phyloP scores from a whole-genome alignment of 164 flowering plant genomes.

The Hamamelis virginiana region DNA sequence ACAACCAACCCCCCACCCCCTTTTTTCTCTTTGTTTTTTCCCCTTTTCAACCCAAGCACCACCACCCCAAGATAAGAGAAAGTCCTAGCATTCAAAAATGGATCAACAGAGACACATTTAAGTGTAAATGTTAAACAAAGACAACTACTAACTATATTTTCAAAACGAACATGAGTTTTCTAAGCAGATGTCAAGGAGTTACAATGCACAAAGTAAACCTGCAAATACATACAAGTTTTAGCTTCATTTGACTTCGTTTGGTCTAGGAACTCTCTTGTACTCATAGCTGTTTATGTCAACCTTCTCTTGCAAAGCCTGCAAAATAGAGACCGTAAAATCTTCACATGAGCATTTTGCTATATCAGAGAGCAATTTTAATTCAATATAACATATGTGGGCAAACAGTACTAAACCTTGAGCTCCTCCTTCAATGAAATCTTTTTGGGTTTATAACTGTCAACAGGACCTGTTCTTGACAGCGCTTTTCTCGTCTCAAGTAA shows the following conservation, averaged over 20 bases:
- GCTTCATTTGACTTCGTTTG: slow-evolving; percentile 43
- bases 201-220: too few relatives aligned
- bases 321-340: slow-evolving; percentile 13
- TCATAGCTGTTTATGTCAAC: slow-evolving; percentile 73
- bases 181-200: too few relatives aligned
- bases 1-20: too few relatives aligned
- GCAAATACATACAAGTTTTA: neutral
- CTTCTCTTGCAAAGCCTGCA: slow-evolving; percentile 69
- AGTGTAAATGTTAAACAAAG: too few relatives aligned
- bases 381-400: too few relatives aligned
- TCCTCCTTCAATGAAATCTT: slow-evolving; percentile 85
- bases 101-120: too few relatives aligned
- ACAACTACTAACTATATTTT: too few relatives aligned
- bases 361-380: neutral
- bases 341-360: neutral
- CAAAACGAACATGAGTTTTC: too few relatives aligned
- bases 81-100: too few relatives aligned
- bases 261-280: slow-evolving; percentile 69
- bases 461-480: slow-evolving; percentile 81
- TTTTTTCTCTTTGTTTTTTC: too few relatives aligned
- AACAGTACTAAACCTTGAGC: slow-evolving; percentile 53
- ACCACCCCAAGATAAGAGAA: too few relatives aligned
- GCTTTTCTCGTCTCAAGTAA: slow-evolving; percentile 77
- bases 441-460: slow-evolving; percentile 72
- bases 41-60: too few relatives aligned